Evolutionary conservation across 2,329 filamentous ascomycete species (phyloP).

Genomic region (Colletotrichum endophyticum): DNA sequence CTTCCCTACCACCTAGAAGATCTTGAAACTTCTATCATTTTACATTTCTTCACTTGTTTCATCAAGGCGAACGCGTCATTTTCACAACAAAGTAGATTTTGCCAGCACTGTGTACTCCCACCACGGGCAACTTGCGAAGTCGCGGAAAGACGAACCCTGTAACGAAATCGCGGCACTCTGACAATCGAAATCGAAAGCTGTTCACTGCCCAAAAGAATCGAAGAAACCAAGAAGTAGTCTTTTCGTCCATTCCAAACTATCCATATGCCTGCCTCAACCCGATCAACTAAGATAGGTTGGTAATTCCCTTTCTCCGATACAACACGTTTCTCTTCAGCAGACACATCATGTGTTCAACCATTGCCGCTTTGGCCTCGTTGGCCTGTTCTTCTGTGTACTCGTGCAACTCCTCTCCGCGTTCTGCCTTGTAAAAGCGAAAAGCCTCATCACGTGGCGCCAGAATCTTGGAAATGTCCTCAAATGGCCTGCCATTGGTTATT

Average conservation of each 20-base stretch:
- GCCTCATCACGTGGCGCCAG: rapidly evolving
- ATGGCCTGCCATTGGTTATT: background rate
- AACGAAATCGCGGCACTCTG: rapidly evolving
- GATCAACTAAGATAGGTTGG: rapidly evolving
- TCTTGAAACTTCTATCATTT: background rate
- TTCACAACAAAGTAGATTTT: background rate
- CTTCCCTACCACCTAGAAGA: background rate
- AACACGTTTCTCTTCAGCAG: background rate
- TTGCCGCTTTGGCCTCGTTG: background rate
- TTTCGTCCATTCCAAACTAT: background rate
- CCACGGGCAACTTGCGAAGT: background rate
- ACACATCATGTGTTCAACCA: background rate
- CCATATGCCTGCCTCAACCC: background rate
- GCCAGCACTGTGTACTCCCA: background rate
- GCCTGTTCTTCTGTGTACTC: background rate
- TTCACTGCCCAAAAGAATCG: background rate
- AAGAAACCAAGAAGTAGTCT: background rate
- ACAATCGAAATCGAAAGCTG: background rate
- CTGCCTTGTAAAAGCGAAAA: rapidly evolving
- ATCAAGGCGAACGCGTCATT: background rate
- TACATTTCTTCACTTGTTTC: rapidly evolving
- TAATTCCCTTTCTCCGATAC: background rate
- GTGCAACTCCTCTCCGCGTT: rapidly evolving
- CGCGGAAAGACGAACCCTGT: background rate
- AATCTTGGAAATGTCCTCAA: background rate